Evolutionary conservation across 2,329 filamentous ascomycete genomes (phyloP).

Genomic region (Davidsoniella australis): DNA sequence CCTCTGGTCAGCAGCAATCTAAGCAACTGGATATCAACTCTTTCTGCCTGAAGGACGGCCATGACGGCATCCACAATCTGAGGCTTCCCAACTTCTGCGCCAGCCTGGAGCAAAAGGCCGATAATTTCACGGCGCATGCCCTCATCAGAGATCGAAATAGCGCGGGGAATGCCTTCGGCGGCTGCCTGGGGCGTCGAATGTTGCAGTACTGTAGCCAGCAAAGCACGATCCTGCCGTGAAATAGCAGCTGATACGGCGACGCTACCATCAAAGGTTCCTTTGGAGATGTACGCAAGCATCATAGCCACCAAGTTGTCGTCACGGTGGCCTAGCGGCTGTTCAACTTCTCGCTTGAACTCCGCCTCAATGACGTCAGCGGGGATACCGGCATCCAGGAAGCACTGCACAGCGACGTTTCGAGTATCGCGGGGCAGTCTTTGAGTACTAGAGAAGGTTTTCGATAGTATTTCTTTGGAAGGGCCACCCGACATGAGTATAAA

Average conservation of each 20-base stretch:
- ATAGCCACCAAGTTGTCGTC: constrained; percentile 36
- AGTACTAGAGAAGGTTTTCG: constrained; percentile 31
- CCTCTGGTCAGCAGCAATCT: constrained; percentile 32
- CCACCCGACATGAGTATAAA: constrained; percentile 29
- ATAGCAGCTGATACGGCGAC: constrained; percentile 32
- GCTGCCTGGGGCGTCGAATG: constrained; percentile 30
- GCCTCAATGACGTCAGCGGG: constrained; percentile 29
- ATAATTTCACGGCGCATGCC: constrained; percentile 29
- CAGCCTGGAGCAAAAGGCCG: constrained; percentile 28
- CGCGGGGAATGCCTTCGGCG: constrained; percentile 29
- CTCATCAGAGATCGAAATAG: constrained; percentile 28
- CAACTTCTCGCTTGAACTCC: constrained; percentile 35
- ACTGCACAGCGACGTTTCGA: constrained; percentile 31
- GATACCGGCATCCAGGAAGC: constrained; percentile 32
- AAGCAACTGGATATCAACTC: constrained; percentile 33
- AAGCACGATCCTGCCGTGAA: constrained; percentile 27
- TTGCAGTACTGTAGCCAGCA: constrained; percentile 29
- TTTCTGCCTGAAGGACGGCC: constrained; percentile 25
- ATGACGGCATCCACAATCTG: constrained; percentile 28
- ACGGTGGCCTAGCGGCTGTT: constrained; percentile 27
- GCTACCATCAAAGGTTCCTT: constrained; percentile 36
- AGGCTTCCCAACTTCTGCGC: constrained; percentile 25
- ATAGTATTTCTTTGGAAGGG: constrained; percentile 30
- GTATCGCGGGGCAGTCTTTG: constrained; percentile 25
- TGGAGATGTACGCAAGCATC: constrained; percentile 33